phyloP scores from a whole-genome alignment of 495 filamentous ascomycete species.

The Aspergillus ellipticus region DNA sequence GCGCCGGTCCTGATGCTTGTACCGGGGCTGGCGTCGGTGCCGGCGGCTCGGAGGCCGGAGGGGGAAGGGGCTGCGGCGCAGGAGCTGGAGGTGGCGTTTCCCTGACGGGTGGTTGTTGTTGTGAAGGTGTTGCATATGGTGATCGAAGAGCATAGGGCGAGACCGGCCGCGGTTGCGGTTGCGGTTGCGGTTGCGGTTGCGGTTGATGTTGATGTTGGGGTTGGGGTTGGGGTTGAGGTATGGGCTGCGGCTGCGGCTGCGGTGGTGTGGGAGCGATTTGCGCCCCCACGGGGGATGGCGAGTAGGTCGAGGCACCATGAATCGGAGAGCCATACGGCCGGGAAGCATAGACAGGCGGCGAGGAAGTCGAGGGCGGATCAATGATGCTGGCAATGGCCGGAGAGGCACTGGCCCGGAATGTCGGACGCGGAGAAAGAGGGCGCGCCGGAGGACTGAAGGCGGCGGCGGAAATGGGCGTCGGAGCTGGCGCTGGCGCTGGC shows the following conservation, averaged over 20 bases:
- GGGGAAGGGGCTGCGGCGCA: conserved; percentile 19
- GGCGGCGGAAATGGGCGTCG: conserved; percentile 45
- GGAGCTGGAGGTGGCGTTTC: conserved; percentile 21
- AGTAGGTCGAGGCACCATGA: conserved; percentile 28
- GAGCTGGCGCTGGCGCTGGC: neutral
- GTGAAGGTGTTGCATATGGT: conserved; percentile 24
- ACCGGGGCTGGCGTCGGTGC: conserved; percentile 10
- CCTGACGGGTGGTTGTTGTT: conserved; percentile 21
- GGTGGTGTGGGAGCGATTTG: conserved; percentile 22
- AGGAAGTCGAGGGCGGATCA: conserved; percentile 60
- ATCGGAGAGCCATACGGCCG: conserved; percentile 31
- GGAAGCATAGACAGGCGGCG: conserved; percentile 26
- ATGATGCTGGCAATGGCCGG: conserved; percentile 88
- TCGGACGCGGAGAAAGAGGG: conserved; percentile 30
- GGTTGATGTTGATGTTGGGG: too few species aligned
- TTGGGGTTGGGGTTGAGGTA: conserved; percentile 22
- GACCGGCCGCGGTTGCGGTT: conserved; percentile 22
- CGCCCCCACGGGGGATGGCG: conserved; percentile 25
- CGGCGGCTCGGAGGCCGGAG: neutral
- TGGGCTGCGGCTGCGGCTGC: conserved; percentile 20
- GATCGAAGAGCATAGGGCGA: conserved; percentile 26
- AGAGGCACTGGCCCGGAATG: conserved; percentile 74
- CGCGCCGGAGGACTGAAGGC: conserved; percentile 35
- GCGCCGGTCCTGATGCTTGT: too few species aligned
- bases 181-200: conserved; percentile 23